A percentile compares a stretch with the other conserved stretches of the same genome.
Conservation (phyloP, 163 green algal genomes). For the Chlamydomonas reinhardtii region DNA sequence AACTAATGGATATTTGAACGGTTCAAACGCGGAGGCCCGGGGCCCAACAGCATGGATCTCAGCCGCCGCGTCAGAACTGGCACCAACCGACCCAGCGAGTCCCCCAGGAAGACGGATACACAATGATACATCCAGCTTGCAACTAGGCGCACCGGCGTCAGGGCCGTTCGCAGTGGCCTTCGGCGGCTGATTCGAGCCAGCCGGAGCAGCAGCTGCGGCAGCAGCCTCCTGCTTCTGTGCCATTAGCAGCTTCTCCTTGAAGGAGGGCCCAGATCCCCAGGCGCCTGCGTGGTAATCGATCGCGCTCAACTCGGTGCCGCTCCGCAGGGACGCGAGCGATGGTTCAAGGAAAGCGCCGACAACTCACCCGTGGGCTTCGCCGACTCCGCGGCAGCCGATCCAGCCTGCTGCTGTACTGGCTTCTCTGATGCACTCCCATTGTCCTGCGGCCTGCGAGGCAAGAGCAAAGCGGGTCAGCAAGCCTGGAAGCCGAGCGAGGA, state of each 20-base stretch:
- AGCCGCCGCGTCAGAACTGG: neutral
- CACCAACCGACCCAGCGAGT: neutral
- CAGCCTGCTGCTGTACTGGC: neutral
- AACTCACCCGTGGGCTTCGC: neutral
- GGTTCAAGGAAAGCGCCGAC: neutral
- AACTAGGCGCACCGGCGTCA: neutral
- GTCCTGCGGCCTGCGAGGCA: slow-evolving; percentile 10
- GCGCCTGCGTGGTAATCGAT: neutral
- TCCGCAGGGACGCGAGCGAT: too few species aligned
- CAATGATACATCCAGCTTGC: too few species aligned
- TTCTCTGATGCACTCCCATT: slow-evolving; percentile 24
- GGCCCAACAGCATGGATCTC: slow-evolving; percentile 5
- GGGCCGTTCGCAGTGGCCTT: slow-evolving; percentile 1
- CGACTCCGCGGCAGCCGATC: slow-evolving; percentile 14
- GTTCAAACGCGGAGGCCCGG: too few species aligned
- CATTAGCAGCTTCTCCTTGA: slow-evolving; percentile 43
- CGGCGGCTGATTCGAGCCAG: slow-evolving; percentile 20
- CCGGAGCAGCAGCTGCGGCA: neutral
- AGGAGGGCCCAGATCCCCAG: slow-evolving; percentile 40
- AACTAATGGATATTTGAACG: too few species aligned
- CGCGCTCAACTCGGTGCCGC: too few species aligned
- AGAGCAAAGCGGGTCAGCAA: too few species aligned
- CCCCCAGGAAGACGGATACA: neutral
- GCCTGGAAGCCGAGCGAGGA: too few species aligned
- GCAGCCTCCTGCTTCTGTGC: slow-evolving; percentile 29